phyloP scores from a whole-genome alignment of 106 monocot genomes.

The Dendrobium catenatum region DNA sequence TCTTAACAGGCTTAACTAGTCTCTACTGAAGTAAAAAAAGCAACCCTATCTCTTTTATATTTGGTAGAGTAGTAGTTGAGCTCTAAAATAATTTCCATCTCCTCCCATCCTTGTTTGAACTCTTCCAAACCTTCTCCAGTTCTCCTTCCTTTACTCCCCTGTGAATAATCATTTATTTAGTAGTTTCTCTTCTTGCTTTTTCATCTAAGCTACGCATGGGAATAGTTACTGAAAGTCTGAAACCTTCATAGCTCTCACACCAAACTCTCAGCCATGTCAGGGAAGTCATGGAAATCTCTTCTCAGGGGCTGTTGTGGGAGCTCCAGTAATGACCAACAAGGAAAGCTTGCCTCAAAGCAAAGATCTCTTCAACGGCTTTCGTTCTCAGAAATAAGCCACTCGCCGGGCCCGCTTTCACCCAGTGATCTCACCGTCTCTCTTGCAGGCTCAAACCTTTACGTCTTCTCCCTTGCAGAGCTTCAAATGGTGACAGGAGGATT shows the following conservation, averaged over 20 bases:
- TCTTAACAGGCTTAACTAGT: background rate
- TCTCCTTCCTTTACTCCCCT: background rate
- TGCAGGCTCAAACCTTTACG: slow-evolving; percentile 33
- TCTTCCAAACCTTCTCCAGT: background rate
- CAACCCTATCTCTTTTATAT: background rate
- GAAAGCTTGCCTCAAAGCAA: background rate
- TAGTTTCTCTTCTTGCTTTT: background rate
- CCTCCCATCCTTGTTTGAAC: background rate
- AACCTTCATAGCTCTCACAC: background rate
- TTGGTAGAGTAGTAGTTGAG: background rate
- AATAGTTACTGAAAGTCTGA: too few species aligned
- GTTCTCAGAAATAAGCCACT: slow-evolving; percentile 19
- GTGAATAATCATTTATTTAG: background rate
- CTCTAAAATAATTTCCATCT: background rate
- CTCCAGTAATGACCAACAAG: background rate
- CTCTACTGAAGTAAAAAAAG: background rate
- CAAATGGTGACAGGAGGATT: slow-evolving; percentile 27
- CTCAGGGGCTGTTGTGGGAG: slow-evolving; percentile 9
- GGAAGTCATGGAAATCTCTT: slow-evolving; percentile 11
- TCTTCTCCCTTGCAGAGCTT: slow-evolving; percentile 44
- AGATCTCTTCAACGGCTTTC: slow-evolving; percentile 23
- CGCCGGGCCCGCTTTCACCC: slow-evolving; percentile 19
- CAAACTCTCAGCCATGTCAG: background rate
- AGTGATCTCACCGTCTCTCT: slow-evolving; percentile 49
- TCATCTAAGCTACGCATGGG: background rate